Evolutionary conservation across 2,329 filamentous ascomycete genomes (phyloP), one percentile per base, ranked within the genome.

Genomic region (Xylaria digitata): DNA sequence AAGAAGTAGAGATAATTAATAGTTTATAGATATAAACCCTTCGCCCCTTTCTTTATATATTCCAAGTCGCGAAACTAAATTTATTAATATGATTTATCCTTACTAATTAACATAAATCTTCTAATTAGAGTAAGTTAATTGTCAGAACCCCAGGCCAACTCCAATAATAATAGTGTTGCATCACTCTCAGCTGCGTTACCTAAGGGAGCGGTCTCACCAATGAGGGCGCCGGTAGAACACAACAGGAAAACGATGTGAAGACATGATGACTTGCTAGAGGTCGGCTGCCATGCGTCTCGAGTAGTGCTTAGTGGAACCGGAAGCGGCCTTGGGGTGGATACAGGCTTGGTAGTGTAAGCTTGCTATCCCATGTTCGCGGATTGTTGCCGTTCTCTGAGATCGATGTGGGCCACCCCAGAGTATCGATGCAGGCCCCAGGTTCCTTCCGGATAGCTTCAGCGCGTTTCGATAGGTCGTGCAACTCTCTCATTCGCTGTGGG

Each of bases 311-410:
- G 66, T 70, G 68, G 62, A 59, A 66, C 63, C 60, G 68, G 62
- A 59, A 66, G 61, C 57, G 63, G 54, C 50, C 42, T 57, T 40
- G 37, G 34, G 42, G 67, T 71, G 69, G 71, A 66, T 71, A 73
- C 69, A 26, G 59, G 57, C 50, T 53, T 66, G 68, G 66, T 70
- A 65, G 63, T 54, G 63, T 71, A 70, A 67, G 65, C 65, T 66
- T 43, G 62, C 53, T 19, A 65, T 74, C 70, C 71, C 72, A 74
- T 74, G 71, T 67, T 75, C 74, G 74, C 74, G 70, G 73, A 75
- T 59, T 72, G 54, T 72, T 75, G 73, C 74, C 74, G 60, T 69
- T 56, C 34, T 70, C 49, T 53, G 50, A 54, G 58, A 67, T 49
- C 52, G 50, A 64, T 68, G 71, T 73, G 70, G 72, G 66, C 66